These are phyloP conservation scores for Fusarium sp. DNA, from an alignment of 2,329 filamentous ascomycete genomes.

Conservation along the genomic window DNA sequence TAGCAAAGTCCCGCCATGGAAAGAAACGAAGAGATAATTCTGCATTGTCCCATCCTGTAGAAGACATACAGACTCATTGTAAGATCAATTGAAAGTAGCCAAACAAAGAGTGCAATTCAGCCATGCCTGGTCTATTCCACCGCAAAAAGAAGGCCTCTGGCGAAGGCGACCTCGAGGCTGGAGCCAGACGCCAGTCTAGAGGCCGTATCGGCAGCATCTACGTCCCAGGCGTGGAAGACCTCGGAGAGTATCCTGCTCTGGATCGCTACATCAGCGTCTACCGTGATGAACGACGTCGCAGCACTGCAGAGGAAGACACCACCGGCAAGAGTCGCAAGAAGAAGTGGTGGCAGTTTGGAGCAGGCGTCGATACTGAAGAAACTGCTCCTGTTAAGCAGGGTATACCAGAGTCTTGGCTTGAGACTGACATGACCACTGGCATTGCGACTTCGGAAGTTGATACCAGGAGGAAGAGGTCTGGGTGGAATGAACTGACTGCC, in stretches of 20 bases:
- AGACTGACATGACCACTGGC: conserved; percentile 16
- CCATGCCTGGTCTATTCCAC: conserved; percentile 24
- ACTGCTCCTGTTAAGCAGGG: conserved; percentile 3
- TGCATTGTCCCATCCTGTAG: not conserved
- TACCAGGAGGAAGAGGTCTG: conserved; percentile 5
- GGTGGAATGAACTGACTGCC: conserved; percentile 27
- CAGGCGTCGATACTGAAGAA: not conserved
- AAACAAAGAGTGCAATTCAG: not conserved
- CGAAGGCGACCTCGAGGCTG: conserved; percentile 16
- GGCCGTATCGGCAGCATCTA: conserved; percentile 9
- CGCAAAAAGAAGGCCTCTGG: conserved; percentile 18
- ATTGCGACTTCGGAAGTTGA: conserved; percentile 20
- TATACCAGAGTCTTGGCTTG: conserved; percentile 20
- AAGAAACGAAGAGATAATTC: not conserved
- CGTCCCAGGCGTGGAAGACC: conserved; percentile 1
- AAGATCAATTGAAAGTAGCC: not conserved
- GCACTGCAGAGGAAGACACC: conserved; percentile 1
- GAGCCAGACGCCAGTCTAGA: conserved; percentile 14
- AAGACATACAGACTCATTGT: not conserved
- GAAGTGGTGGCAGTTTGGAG: conserved; percentile 28
- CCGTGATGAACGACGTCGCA: conserved; percentile 27
- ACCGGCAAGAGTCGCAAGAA: conserved; percentile 20
- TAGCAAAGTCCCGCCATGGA: not conserved
- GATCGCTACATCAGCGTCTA: conserved; percentile 31
- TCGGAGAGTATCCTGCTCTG: conserved; percentile 24